Base-by-base conservation (phyloP, 345 rosid species). In the Populus euphratica region DNA sequence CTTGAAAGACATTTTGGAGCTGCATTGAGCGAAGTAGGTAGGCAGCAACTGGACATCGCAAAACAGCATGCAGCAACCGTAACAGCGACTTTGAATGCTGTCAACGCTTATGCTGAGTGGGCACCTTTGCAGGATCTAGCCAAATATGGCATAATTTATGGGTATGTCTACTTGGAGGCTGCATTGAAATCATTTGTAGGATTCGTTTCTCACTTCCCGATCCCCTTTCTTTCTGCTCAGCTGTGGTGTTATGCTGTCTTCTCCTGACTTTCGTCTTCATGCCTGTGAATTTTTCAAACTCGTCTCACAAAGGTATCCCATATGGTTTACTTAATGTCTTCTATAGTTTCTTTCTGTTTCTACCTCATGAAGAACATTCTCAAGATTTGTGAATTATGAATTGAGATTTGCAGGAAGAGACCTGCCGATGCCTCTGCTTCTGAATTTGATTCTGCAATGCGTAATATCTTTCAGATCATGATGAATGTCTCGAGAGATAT, bases 71-170 rank as follows among this genome's bases (percentile, higher is more conserved):
- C 88, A 20, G 91, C 98, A 70, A 87, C 92, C 23, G 97, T 95
- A 44, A 91, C 88, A 69, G 92, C 98, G 74, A 82, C 91, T 78
- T 81, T 95, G 77, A 92, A 91, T 88, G 96, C 99, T 52, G 78
- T 93, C 62, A 91, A 91, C 83, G 96, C 99, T 74, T 92, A 92
- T 81, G 98, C 96, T 31, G 99, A 95, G 83, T 93, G 98, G 99
- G 98, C 96, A 75, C 97, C 99, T 78, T 73, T 95, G 83, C 83
- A 91, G 64, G 94, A 95, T 87, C 93, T 93, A 64, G 91, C 96
- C 77, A 93, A 87, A 90, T 88, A 76, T 78, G 98, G 98, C 64
- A 90, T 95, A 77, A 87, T 93, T 79, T 91, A 91, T 69, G 98
- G 99, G 99, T 91, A 93, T 64, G 83, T 64, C 64, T 5, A 71